Evolutionary conservation across 371 early-diverging fungal genomes (phyloP).

Genomic region (Lichtheimia hyalospora): DNA sequence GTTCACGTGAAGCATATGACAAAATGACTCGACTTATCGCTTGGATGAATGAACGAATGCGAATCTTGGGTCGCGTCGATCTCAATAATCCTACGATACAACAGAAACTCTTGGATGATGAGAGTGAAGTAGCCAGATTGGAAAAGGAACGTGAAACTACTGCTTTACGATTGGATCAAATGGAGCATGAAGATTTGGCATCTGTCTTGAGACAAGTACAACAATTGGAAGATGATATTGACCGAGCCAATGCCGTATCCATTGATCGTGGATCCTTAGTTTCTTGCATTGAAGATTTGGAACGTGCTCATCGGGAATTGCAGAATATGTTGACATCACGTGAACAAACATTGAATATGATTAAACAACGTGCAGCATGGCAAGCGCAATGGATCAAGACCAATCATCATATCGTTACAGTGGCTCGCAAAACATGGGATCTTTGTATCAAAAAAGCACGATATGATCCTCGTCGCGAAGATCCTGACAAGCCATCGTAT

Average conservation of each 20-base stretch:
- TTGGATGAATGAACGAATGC: constrained; percentile 45
- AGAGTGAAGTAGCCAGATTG: constrained; percentile 25
- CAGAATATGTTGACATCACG: constrained; percentile 21
- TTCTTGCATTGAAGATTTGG: constrained; percentile 26
- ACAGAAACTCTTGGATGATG: constrained; percentile 1
- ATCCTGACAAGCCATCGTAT: constrained; percentile 37
- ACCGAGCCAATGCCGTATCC: constrained; percentile 35
- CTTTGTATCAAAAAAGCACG: constrained; percentile 42
- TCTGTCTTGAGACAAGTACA: constrained; percentile 29
- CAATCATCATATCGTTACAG: constrained; percentile 36
- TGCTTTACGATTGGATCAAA: constrained; percentile 24
- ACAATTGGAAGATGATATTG: constrained; percentile 35
- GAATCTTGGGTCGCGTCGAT: constrained; percentile 18
- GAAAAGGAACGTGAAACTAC: constrained; percentile 50
- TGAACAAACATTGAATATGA: constrained; percentile 26
- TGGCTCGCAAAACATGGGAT: constrained; percentile 45
- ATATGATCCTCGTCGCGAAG: constrained; percentile 36
- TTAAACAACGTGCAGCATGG: constrained; percentile 37
- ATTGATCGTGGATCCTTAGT: constrained; percentile 36
- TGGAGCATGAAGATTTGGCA: constrained; percentile 41
- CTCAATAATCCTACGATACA: constrained; percentile 10
- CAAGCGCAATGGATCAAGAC: constrained; percentile 34
- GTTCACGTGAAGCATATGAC: constrained; percentile 35
- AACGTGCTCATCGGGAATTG: constrained; percentile 23
- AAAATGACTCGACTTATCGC: constrained; percentile 29